Base-by-base conservation (phyloP, 1,284 basidiomycete genomes). In the Cryptococcus neoformans region DNA sequence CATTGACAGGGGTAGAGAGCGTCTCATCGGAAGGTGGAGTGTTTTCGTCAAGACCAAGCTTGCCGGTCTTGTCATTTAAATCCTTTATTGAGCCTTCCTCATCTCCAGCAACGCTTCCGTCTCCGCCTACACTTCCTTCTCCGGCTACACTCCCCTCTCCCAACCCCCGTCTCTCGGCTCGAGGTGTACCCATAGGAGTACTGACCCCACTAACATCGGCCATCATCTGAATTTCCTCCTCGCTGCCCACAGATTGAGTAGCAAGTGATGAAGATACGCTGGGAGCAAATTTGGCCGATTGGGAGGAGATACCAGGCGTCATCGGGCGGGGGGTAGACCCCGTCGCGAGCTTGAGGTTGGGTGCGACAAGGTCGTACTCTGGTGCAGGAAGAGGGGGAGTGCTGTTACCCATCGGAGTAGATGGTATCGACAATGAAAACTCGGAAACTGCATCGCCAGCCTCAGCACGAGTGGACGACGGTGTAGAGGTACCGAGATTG, bases 401-500 rank as follows among this genome's bases (percentile, higher is more conserved):
- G 21, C 44, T 54, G 2, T 42, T 46, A 4, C 69, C 68, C 4
- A 70, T 58, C 1, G 74, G 74, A 1, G 74, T 75, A 6, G 64
- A 53, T 2, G 74, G 74, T 36, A 64, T 60, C 8, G 71, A 73
- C 40, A 68, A 62, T 9, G 71, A 72, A 7, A 68, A 42, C 37
- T 71, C 67, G 6, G 60, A 57, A 4, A 60, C 53, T 4, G 68
- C 62, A 49, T 76, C 74, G 1, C 74, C 73, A 2, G 68, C 66
- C 45, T 76, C 73, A 1, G 74, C 74, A 16, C 66, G 65, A 2
- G 74, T 76, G 2, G 74, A 76, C 6, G 68, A 71, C 5, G 74
- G 74, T 0, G 74, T 75, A 62, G 67, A 63, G 0, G 70, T 62
- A 8, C 69, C 71, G 9, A 67, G 57, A 37, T 51, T 17, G 39